Base-by-base conservation (phyloP, 2,329 filamentous ascomycete species). In the Pyrenochaeta sp. region DNA sequence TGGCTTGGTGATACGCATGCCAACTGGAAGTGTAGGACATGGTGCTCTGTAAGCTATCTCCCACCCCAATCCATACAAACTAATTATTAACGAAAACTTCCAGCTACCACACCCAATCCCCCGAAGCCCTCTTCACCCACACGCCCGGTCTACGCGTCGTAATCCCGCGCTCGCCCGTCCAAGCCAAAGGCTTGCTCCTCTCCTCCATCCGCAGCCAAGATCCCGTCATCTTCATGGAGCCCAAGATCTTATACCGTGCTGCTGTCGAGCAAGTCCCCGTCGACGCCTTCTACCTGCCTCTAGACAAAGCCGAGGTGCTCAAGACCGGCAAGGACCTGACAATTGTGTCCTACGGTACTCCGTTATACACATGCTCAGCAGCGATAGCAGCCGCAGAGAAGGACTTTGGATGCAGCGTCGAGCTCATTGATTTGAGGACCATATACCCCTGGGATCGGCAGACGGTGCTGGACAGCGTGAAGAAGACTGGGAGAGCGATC, bases 211-310 rank as follows among this genome's bases (percentile, higher is more conserved):
- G 76, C 74, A 84, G 80, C 61, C 89, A 90, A 50, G 92, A 96
- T 68, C 92, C 92, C 0, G 90, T 93, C 51, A 78, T 96, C 39
- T 96, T 96, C 72, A 86, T 96, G 86, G 92, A 96, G 69, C 92
- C 92, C 30, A 96, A 96, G 75, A 89, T 94, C 32, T 77, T 96
- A 9, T 96, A 96, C 71, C 86, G 92, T 14, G 91, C 92, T 0
- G 89, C 92, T 0, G 89, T 96, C 19, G 92, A 96, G 71, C 89
- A 96, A 69, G 92, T 96, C 1, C 92, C 92, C 0, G 82, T 85
- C 1, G 87, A 84, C 15, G 77, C 88, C 3, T 96, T 94, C 68
- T 84, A 85, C n/a, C 80, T 96, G 10, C 90, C 91, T 0, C 78
- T 96, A 8, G 90, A 86, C 59, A 93, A 90, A 68, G 92, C 92